Percentiles rank a stretch among this genome's conserved stretches.
These are phyloP conservation scores for Plectosphaerella plurivora DNA, from an alignment of 2,329 filamentous ascomycete species.

Conservation along the genomic window DNA sequence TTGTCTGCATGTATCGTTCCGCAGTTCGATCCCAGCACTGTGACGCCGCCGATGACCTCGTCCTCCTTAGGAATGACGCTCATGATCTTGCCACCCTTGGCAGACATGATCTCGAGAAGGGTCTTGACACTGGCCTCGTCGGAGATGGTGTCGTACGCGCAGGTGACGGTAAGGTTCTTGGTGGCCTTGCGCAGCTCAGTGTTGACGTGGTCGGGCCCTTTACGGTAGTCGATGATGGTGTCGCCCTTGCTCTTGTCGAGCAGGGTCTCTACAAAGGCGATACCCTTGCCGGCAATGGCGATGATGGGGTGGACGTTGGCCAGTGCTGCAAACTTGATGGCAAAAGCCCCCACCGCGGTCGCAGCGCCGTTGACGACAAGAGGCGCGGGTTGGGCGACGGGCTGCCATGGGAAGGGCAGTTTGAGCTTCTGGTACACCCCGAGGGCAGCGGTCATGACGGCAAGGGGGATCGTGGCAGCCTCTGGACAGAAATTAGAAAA, in stretches of 20 bases:
- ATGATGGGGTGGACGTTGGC: constrained; percentile 56
- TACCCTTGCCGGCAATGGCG: constrained; percentile 42
- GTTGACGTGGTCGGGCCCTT: neutral
- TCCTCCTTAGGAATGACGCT: neutral
- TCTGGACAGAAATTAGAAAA: constrained; percentile 21
- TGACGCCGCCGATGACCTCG: neutral
- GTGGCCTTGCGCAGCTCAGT: neutral
- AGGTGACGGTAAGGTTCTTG: neutral
- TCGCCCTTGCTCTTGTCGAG: constrained; percentile 14
- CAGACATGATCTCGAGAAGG: neutral
- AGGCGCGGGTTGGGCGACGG: constrained; percentile 15
- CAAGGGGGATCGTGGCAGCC: constrained; percentile 51
- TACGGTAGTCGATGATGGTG: constrained; percentile 14
- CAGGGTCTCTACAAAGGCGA: constrained; percentile 8
- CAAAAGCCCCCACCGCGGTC: constrained; percentile 51
- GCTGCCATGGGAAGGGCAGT: constrained; percentile 44
- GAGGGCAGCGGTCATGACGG: constrained; percentile 48
- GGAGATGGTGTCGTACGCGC: neutral
- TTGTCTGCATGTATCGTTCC: neutral
- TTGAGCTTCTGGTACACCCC: constrained; percentile 41
- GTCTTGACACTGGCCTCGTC: neutral
- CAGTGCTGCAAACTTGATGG: constrained; percentile 47
- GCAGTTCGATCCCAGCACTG: neutral
- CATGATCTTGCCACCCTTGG: neutral
- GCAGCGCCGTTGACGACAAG: constrained; percentile 45